Evolutionary conservation across 495 filamentous ascomycete genomes (phyloP).

Genomic region (Penicillium manginii): DNA sequence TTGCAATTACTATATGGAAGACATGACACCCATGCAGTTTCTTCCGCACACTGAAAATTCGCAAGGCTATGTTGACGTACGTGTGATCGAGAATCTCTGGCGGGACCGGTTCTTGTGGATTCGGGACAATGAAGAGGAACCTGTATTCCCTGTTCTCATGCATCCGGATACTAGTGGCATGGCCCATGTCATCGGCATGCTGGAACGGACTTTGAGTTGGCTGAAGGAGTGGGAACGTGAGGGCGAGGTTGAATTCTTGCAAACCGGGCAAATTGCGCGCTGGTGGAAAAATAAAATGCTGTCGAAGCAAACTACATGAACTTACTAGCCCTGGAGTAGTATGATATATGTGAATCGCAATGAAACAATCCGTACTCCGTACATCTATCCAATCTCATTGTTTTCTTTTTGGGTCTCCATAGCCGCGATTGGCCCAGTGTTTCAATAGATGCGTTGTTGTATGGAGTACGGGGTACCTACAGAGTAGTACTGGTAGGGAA

Average conservation of each 20-base stretch:
- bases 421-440: no score
- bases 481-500: no score
- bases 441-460: no score
- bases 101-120: constrained; percentile 54
- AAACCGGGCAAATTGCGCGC: constrained; percentile 31
- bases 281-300: constrained; percentile 26
- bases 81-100: constrained; percentile 59
- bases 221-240: constrained; percentile 45
- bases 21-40: constrained; percentile 60
- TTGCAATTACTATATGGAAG: constrained; percentile 60
- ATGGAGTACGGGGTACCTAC: no score
- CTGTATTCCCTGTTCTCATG: constrained; percentile 54
- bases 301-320: neutral
- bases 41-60: constrained; percentile 54
- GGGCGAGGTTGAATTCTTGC: constrained; percentile 52
- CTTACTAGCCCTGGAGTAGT: no score
- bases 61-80: constrained; percentile 56
- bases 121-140: constrained; percentile 39
- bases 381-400: no score
- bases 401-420: no score
- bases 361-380: no score
- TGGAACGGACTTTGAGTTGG: constrained; percentile 59
- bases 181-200: constrained; percentile 64
- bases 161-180: constrained; percentile 66
- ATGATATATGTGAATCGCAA: no score